Evolutionary conservation across 768 basidiomycete species (phyloP), one percentile per base, ranked within the genome.

Genomic region (Hericium coralloides): DNA sequence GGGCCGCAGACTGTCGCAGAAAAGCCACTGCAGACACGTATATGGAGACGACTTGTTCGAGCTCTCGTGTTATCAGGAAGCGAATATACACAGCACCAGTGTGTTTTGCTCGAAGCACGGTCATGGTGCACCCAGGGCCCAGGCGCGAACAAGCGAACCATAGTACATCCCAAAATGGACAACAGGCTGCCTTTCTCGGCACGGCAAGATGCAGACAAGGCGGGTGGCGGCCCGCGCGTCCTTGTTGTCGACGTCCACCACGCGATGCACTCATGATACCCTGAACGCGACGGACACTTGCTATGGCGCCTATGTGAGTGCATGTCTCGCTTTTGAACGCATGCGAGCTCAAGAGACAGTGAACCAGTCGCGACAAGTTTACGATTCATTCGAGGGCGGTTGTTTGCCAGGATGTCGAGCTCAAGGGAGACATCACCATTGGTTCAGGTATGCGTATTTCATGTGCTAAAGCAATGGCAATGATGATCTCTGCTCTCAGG

Each of bases 341-440:
- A 18, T 45, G 15, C 43, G 12, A 0, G 17, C 15, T 15, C 15
- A 45, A 23, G 14, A 2, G n/a, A 41, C 17, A 14, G 9, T 50
- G 49, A n/a, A 31, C 31, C 66, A 93, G 91, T 70, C 87, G 88
- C 62, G 89, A 93, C 74, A 90, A 89, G 68, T 87, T 90, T 66
- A 88, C 86, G 6, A 91, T 97, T 48, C 92, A 95, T 62, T 89
- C 93, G 2, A 92, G 85, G 67, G 89, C 92, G 6, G 79, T 95
- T 50, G 88, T 98, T 26, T 92, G 91, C 67, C 89, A 92, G 66
- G 94, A 97, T 73, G 90, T 92, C 31, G 94, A 98, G 60, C 78
- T 98, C 63, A 91, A 92, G 68, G 95, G 97, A 52, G 89, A 94
- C 65, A 89, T 95, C 55, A 95, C 93, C 18, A 88, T 99, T 57